Evolutionary conservation across 1,139 yeast species (phyloP), one percentile per base, ranked within the genome.

Genomic region (Candida freyschussii): DNA sequence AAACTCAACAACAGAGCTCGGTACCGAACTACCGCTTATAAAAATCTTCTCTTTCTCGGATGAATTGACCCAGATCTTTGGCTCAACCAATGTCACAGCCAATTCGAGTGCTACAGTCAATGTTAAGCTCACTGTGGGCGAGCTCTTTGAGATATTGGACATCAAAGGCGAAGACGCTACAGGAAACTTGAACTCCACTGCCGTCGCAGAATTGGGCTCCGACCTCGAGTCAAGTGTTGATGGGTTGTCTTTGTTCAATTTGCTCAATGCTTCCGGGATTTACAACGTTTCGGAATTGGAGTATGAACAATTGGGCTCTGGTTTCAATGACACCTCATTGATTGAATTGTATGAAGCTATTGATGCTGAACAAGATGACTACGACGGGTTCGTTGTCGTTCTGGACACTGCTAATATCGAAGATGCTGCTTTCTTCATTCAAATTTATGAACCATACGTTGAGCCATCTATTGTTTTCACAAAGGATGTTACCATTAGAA

Each of bases 361-460:
- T n/a, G 24, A 20, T 2, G 35, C 28, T 21, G 43, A 36, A 13
- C 15, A 17, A 13, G 24, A 51, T 49, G 29, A 67, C 56, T 42
- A 47, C 62, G 42, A 49, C 11, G 47, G 57, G 1, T 66, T 61
- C 33, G 76, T 72, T 17, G 68, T 72, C 18, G 67, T 77, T 2
- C 75, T 72, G 45, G 78, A 76, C 3, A 67, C 76, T 4, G 74
- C 70, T 44, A 67, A 76, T 3, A 60, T 71, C 62, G 78, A 72
- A 43, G 75, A 71, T 47, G 70, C 78, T 4, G 69, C 76, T 2
- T 72, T 72, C 47, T 72, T 72, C 47, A 53, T 72, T 7, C 24
- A 35, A 27, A 73, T 69, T 42, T 56, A 64, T 30, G 66, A 72
- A 5, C 46, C 68, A 10, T 55, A 63, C 28, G 59, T 69, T 6